Percentiles rank a stretch among this genome's conserved stretches.
Conservation (phyloP, 192 early-diverging fungal genomes). For the Backusella circina region DNA sequence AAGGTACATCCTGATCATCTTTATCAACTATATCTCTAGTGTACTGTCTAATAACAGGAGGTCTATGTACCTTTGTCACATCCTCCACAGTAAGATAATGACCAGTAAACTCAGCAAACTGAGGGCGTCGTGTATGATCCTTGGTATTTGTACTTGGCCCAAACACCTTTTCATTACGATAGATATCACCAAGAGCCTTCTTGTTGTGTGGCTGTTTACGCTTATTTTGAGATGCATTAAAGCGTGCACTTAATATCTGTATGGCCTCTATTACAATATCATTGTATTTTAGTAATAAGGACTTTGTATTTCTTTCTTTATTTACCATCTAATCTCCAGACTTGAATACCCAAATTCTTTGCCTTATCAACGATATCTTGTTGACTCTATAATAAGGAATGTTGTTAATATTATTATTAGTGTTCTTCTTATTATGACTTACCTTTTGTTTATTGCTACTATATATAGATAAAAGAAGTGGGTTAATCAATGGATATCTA, state of each 20-base stretch:
- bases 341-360: background rate
- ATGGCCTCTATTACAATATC: background rate
- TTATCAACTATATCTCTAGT: background rate
- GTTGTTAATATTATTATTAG: background rate
- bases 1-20: background rate
- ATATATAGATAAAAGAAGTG: background rate
- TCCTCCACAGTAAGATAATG: conserved; percentile 16
- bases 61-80: background rate
- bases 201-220: background rate
- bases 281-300: background rate
- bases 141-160: conserved; percentile 1
- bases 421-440: background rate
- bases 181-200: background rate
- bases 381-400: background rate
- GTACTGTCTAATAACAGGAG: conserved; percentile 8
- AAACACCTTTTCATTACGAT: conserved; percentile 10
- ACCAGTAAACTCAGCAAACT: conserved; percentile 10
- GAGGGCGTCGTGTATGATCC: background rate
- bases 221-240: background rate
- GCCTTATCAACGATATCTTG: conserved; percentile 13
- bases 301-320: background rate
- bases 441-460: background rate
- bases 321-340: conserved; percentile 19
- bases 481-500: background rate
- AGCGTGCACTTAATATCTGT: background rate